Base-by-base conservation (phyloP, 1,139 yeast genomes). In the Suhomyces kunorum region DNA sequence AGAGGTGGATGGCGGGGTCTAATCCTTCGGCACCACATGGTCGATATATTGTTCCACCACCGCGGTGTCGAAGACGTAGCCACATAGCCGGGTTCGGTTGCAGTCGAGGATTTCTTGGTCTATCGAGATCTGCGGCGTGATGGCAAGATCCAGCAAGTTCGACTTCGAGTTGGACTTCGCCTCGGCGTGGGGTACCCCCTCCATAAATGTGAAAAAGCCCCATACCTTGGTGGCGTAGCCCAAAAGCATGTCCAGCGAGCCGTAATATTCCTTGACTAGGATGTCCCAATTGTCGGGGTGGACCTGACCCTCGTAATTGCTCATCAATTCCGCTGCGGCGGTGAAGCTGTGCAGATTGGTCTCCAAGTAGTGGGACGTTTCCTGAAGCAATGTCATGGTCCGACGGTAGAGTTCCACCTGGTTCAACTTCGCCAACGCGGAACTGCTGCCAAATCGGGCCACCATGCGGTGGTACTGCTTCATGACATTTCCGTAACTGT, bases 201-300 rank as follows among this genome's bases (percentile, higher is more conserved):
- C 46, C 36, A 66, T 36, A 43, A 53, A 59, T 19, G 47, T 49
- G 37, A 66, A 56, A 12, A 66, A 52, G 23, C 55, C 66, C 60
- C 63, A 61, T 2, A 64, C 40, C 39, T 56, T 60, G 25, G 53
- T 60, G 9, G 56, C 43, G 39, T 67, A 66, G 28, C 55, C 43
- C 6, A 46, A 42, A 39, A 64, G 51, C 31, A 59, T 59, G n/a
- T 59, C 64, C 36, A 47, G 47, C 25, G 67, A 61, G 1, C 72
- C 73, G 48, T 63, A 66, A 42, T 53, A 59, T 12, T 45, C 36
- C 36, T 62, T 51, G 11, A 57, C 39, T 23, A 63, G 47, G 16
- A 53, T 34, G n/a, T 49, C 49, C 53, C 57, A 53, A 22, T 23
- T n/a, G 12, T 29, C 26, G 11, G 12, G 16, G 3, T n/a, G 18